Evolutionary conservation across 148 eudicot species (phyloP).

Genomic region (Diospyros lotus): DNA sequence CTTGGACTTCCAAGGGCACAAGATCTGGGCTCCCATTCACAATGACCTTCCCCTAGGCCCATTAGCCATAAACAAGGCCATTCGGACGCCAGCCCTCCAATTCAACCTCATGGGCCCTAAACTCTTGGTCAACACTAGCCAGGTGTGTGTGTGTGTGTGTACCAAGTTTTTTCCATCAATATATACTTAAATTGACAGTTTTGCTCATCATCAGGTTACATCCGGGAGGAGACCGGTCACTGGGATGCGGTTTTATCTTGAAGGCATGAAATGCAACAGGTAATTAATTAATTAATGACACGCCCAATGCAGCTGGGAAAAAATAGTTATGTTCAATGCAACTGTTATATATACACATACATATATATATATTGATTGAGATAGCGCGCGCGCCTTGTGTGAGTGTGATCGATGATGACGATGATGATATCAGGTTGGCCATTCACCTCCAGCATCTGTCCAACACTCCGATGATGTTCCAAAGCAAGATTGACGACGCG

Average conservation of each 20-base stretch:
- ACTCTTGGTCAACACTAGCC: slow-evolving; percentile 59
- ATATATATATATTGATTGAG: not conserved
- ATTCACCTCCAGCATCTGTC: slow-evolving; percentile 72
- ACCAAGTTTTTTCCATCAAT: too few relatives aligned
- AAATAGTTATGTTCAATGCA: not conserved
- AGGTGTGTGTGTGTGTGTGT: slow-evolving; percentile 32
- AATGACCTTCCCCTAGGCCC: slow-evolving; percentile 77
- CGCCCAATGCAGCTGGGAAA: too few relatives aligned
- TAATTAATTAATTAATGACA: slow-evolving; percentile 4
- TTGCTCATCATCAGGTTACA: slow-evolving; percentile 39
- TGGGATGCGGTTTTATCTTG: slow-evolving; percentile 74
- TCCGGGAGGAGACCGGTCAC: slow-evolving; percentile 58
- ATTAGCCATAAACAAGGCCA: slow-evolving; percentile 28
- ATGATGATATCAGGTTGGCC: slow-evolving; percentile 46
- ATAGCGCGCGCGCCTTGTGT: not conserved
- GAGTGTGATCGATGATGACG: not conserved
- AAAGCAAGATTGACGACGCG: slow-evolving; percentile 32
- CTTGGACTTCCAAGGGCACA: slow-evolving; percentile 75
- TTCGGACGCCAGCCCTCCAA: slow-evolving; percentile 45
- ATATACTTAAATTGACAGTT: too few relatives aligned
- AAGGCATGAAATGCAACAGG: slow-evolving; percentile 76
- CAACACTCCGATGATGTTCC: slow-evolving; percentile 50
- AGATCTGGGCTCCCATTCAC: slow-evolving; percentile 77
- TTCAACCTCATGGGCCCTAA: slow-evolving; percentile 75
- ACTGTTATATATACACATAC: not conserved